Conservation (phyloP, 2,329 filamentous ascomycete species). For the Hypoxylon sp. region DNA sequence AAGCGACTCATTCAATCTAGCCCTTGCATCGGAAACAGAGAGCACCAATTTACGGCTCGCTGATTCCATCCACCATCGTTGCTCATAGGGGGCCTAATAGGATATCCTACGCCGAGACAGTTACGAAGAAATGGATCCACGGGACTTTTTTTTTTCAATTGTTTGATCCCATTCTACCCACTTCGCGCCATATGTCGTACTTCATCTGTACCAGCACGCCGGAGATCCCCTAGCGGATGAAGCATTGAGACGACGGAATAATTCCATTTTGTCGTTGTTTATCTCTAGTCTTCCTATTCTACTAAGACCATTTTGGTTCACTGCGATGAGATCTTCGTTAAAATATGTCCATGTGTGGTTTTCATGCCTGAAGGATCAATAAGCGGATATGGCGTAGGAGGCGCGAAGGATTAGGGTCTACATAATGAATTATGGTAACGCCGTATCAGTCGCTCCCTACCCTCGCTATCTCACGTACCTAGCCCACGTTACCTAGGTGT, state of each 20-base stretch:
- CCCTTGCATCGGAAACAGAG: neutral
- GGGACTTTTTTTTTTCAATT: neutral
- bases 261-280: slow-evolving; percentile 12
- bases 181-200: neutral
- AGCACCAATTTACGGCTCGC: slow-evolving; percentile 1
- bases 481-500: neutral
- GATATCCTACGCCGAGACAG: neutral
- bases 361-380: slow-evolving; percentile 36
- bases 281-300: neutral
- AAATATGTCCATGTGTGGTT: slow-evolving; percentile 2
- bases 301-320: neutral
- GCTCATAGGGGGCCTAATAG: slow-evolving; percentile 13
- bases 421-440: slow-evolving; percentile 17
- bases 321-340: slow-evolving; percentile 6
- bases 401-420: slow-evolving; percentile 27
- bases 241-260: slow-evolving; percentile 1
- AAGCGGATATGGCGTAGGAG: slow-evolving; percentile 30
- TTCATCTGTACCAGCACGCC: neutral
- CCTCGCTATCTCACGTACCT: neutral
- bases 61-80: slow-evolving; percentile 13
- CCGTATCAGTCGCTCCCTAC: slow-evolving; percentile 9
- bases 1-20: neutral
- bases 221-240: neutral
- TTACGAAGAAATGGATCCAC: slow-evolving; percentile 9
- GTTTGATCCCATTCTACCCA: slow-evolving; percentile 3